phyloP scores from a whole-genome alignment of 2,329 filamentous ascomycete genomes.

The Botryotinia narcissicola region DNA sequence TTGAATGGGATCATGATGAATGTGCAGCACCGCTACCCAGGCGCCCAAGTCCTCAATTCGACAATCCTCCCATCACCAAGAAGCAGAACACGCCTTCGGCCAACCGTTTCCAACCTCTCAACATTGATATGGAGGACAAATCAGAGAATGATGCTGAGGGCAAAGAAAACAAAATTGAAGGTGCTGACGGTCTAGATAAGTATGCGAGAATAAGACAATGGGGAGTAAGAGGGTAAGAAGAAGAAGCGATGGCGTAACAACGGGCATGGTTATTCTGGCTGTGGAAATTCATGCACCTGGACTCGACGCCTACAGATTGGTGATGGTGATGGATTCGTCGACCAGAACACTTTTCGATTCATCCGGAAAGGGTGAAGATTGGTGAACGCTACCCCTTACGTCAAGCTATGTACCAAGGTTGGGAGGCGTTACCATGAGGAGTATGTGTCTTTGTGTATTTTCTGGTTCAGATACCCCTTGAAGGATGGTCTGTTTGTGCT shows the following conservation, averaged over 20 bases:
- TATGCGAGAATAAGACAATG: background rate
- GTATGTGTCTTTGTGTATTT: constrained; percentile 19
- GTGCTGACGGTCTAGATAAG: background rate
- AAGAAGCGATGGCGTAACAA: background rate
- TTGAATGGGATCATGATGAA: constrained; percentile 71
- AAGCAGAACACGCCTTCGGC: constrained; percentile 40
- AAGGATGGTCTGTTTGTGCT: constrained; percentile 17
- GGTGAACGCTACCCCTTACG: background rate
- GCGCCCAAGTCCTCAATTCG: constrained; percentile 33
- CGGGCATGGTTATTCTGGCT: constrained; percentile 18
- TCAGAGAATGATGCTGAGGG: constrained; percentile 21
- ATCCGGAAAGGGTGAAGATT: background rate
- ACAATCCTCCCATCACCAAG: constrained; percentile 39
- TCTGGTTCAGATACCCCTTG: constrained; percentile 24
- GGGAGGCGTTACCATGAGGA: background rate
- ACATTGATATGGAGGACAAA: constrained; percentile 46
- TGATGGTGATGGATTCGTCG: background rate
- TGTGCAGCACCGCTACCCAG: constrained; percentile 50
- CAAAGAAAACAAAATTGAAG: background rate
- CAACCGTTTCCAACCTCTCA: constrained; percentile 63
- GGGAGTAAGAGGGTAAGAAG: background rate
- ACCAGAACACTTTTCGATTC: background rate
- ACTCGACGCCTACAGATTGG: background rate
- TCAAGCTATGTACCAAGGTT: background rate
- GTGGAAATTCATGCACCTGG: background rate